Base-by-base conservation (phyloP, 1,284 basidiomycete genomes). In the Neotropicomus parvogracilis region DNA sequence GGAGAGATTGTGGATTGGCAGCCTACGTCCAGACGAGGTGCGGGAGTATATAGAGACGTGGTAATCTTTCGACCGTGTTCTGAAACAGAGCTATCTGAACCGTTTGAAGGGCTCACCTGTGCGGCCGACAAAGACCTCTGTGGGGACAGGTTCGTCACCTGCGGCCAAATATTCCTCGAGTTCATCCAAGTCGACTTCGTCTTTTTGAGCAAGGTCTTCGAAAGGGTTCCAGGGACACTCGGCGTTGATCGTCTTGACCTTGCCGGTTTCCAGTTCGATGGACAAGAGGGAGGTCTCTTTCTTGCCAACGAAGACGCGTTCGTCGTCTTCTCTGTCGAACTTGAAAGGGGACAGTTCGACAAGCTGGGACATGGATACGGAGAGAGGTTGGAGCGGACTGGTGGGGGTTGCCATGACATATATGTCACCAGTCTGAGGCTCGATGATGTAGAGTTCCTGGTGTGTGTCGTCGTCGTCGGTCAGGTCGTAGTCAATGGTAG, bases 361-460 rank as follows among this genome's bases (percentile, higher is more conserved):
- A 29, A 95, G 78, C 65, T 95, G 87, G 0, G 88, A 73, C 79
- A 95, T 85, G 26, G 88, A 82, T 53, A 93, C 80, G 0, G 91
- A 89, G 49, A 95, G 83, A 35, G 88, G 87, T 59, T 92, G 85
- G 39, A 89, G 73, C 1, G 87, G 79, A 38, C 77, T 77, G 14
- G 75, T 74, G 0, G 81, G 77, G 0, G 80, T 78, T 4, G 81
- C 70, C 67, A 90, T 80, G 44, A 94, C 78, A 67, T 91, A 95
- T 58, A 95, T 90, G 60, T 91, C 85, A 7, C 92, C 93, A 1
- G 85, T 83, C 70, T 92, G 88, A 0, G 92, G 93, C 63, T 95
- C 93, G 45, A 95, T 88, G 49, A 95, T 82, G 69, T 94, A 95
- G 41, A 88, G 76, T 62, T 94, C 91, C 48, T 81, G 79, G 32